Evolutionary conservation across 768 basidiomycete species (phyloP).

Genomic region (Psilocybe tampanensis): DNA sequence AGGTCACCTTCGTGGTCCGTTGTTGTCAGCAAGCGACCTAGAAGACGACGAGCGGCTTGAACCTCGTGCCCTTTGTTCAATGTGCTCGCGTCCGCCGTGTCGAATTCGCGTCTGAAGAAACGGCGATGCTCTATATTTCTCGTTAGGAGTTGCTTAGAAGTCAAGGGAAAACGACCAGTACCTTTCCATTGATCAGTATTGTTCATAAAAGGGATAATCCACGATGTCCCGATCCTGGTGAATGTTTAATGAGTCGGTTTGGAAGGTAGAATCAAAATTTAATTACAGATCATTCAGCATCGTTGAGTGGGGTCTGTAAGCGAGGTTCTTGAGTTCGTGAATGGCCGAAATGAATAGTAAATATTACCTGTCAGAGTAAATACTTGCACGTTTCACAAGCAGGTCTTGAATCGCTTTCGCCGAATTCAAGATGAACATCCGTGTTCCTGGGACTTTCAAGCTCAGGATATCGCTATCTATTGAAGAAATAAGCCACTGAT

Average conservation of each 20-base stretch:
- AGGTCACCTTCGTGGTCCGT: constrained; percentile 7
- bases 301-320: not conserved
- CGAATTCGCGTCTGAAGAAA: constrained; percentile 7
- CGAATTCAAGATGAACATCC: constrained; percentile 4
- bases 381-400: constrained; percentile 1
- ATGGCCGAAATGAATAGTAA: too few relatives aligned
- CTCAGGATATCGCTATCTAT: constrained; percentile 6
- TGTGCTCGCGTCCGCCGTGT: not conserved
- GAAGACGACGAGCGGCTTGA: constrained; percentile 1
- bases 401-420: constrained; percentile 3
- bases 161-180: not conserved
- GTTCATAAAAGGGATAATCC: constrained; percentile 6
- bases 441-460: constrained; percentile 1
- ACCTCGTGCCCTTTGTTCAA: constrained; percentile 2
- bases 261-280: not conserved
- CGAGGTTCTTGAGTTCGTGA: not conserved
- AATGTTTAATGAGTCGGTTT: not conserved
- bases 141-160: not conserved
- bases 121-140: constrained; percentile 1
- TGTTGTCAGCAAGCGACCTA: not conserved
- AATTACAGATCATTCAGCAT: constrained; percentile 9
- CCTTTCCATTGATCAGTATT: constrained; percentile 3
- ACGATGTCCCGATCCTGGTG: constrained; percentile 2
- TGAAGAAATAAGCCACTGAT: not conserved
- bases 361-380: constrained; percentile 1